These are phyloP conservation scores for Nephelium lappaceum DNA, from an alignment of 345 rosid species.

Conservation along the genomic window DNA sequence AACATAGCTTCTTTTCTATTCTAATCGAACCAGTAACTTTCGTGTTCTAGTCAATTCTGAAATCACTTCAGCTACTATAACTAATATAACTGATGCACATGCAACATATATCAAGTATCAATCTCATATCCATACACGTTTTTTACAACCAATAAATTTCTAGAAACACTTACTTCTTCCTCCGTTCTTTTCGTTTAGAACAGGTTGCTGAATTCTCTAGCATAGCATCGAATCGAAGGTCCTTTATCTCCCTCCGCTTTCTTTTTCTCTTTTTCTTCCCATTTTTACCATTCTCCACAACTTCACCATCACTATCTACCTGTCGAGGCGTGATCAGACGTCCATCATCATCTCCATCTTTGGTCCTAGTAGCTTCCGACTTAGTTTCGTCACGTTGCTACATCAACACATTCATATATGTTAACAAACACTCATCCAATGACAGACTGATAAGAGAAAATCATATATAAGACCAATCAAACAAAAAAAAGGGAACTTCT, in stretches of 20 bases:
- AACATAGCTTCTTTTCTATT: too few relatives aligned
- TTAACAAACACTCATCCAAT: background rate
- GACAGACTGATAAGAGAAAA: background rate
- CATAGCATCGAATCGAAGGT: conserved; percentile 62
- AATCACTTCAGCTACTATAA: too few relatives aligned
- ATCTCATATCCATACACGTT: too few relatives aligned
- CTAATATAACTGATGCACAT: too few relatives aligned
- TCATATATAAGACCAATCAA: background rate
- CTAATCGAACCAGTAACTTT: too few relatives aligned
- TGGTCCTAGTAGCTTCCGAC: conserved; percentile 21
- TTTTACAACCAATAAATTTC: background rate
- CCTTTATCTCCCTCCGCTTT: conserved; percentile 63
- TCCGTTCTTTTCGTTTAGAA: conserved; percentile 65
- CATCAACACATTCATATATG: background rate
- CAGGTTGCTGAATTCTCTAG: conserved; percentile 36
- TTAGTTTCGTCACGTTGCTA: conserved; percentile 32
- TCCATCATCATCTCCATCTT: conserved; percentile 29
- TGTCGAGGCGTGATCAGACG: conserved; percentile 11
- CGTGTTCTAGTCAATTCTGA: too few relatives aligned
- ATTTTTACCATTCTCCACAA: conserved; percentile 13
- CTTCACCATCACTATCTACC: conserved; percentile 32
- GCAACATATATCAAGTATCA: too few relatives aligned
- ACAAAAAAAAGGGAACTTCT: background rate
- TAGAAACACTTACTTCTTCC: conserved; percentile 52
- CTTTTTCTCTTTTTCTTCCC: conserved; percentile 69